Evolutionary conservation across 2,329 filamentous ascomycete genomes (phyloP).

Genomic region (Paecilomyces formosus): DNA sequence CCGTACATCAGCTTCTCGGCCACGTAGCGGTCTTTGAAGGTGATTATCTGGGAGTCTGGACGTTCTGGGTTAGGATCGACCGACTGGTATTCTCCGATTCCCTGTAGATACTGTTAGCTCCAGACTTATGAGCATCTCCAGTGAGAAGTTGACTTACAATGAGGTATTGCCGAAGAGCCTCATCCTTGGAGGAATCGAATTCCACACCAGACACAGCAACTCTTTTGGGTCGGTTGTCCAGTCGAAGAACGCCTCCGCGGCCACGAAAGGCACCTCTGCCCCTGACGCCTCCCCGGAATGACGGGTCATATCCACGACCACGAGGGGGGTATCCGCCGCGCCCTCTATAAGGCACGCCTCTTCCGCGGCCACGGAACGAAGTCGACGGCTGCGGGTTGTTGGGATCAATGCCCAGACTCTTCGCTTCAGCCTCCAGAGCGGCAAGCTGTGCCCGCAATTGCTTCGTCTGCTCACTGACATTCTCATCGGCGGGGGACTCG

Average conservation of each 20-base stretch:
- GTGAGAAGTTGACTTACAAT: conserved; percentile 29
- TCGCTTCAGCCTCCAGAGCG: conserved; percentile 49
- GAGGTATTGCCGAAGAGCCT: conserved; percentile 50
- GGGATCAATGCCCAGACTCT: conserved; percentile 46
- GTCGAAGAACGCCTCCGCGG: conserved; percentile 45
- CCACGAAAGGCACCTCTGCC: conserved; percentile 35
- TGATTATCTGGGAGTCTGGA: conserved; percentile 32
- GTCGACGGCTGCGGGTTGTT: conserved; percentile 21
- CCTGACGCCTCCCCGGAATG: conserved; percentile 32
- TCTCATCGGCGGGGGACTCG: conserved; percentile 21
- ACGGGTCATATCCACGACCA: conserved; percentile 34
- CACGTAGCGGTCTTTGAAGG: conserved; percentile 43
- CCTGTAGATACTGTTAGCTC: conserved; percentile 20
- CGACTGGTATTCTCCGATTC: conserved; percentile 39
- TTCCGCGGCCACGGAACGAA: conserved; percentile 16
- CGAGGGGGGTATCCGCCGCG: conserved; percentile 33
- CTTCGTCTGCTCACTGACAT: conserved; percentile 42
- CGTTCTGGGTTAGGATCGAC: conserved; percentile 36
- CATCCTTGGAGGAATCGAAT: conserved; percentile 44
- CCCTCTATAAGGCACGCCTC: conserved; percentile 25
- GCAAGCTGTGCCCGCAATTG: conserved; percentile 48
- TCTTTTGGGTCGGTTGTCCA: conserved; percentile 52
- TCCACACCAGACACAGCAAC: conserved; percentile 45
- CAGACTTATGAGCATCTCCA: neutral
- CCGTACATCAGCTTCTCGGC: conserved; percentile 50